Evolutionary conservation across 805 yeast genomes (phyloP).

Genomic region (Candida schatavii): DNA sequence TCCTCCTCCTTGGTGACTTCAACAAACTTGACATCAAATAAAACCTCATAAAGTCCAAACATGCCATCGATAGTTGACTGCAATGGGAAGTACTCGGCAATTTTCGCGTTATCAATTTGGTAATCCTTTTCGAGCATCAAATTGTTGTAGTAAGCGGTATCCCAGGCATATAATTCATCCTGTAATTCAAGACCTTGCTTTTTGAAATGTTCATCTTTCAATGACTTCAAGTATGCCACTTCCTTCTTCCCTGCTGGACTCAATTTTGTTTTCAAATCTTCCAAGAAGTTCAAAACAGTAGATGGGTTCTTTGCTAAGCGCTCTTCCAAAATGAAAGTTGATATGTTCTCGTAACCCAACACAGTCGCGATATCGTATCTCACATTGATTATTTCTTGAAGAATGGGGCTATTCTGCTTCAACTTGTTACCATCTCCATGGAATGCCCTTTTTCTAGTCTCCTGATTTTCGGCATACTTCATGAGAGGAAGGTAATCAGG

Average conservation of each 20-base stretch:
- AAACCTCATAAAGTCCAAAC: conserved; percentile 66
- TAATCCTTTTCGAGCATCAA: conserved; percentile 63
- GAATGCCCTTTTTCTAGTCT: conserved; percentile 65
- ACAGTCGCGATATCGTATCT: conserved; percentile 61
- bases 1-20: conserved; percentile 42
- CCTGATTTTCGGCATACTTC: conserved; percentile 62
- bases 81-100: conserved; percentile 78
- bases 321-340: conserved; percentile 70
- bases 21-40: conserved; percentile 67
- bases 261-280: conserved; percentile 58
- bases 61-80: conserved; percentile 63
- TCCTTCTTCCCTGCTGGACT: conserved; percentile 60
- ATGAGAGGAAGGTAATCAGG: conserved; percentile 79
- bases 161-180: conserved; percentile 61
- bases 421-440: conserved; percentile 67
- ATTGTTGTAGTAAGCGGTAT: conserved; percentile 64
- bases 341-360: conserved; percentile 66
- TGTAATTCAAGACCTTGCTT: conserved; percentile 43
- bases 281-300: conserved; percentile 58
- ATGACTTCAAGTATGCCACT: conserved; percentile 39
- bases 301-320: conserved; percentile 75
- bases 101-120: conserved; percentile 67
- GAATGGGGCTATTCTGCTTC: conserved; percentile 59
- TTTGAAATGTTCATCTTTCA: conserved; percentile 54
- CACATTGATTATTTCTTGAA: conserved; percentile 56